These are phyloP conservation scores for Pilatotrama ljubarskyi DNA, from an alignment of 768 basidiomycete species.

Conservation along the genomic window DNA sequence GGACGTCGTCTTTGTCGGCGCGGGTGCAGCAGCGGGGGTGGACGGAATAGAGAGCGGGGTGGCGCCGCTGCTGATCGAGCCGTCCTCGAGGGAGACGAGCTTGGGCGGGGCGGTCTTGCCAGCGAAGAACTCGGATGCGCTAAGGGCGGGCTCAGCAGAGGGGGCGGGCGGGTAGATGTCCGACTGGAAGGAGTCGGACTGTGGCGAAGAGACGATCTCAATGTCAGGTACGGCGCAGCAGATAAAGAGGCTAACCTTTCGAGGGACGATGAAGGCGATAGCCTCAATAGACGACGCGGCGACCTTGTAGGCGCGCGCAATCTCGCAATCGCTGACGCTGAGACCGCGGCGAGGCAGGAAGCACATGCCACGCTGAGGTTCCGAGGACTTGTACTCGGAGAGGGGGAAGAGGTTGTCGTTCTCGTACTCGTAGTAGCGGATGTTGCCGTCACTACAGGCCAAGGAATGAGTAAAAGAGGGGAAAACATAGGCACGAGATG, in stretches of 20 bases:
- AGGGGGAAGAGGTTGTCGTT: slow-evolving; percentile 75
- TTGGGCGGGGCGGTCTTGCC: slow-evolving; percentile 82
- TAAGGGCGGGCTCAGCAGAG: slow-evolving; percentile 75
- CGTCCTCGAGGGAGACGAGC: slow-evolving; percentile 77
- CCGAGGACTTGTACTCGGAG: slow-evolving; percentile 83
- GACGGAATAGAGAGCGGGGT: slow-evolving; percentile 18
- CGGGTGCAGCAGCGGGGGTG: slow-evolving; percentile 27
- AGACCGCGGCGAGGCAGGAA: slow-evolving; percentile 93
- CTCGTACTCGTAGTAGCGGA: slow-evolving; percentile 97
- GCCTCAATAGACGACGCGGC: slow-evolving; percentile 76
- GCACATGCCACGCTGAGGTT: slow-evolving; percentile 96
- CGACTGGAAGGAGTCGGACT: slow-evolving; percentile 95
- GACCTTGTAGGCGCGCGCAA: slow-evolving; percentile 92
- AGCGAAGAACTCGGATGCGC: slow-evolving; percentile 83
- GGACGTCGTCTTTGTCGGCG: slow-evolving; percentile 26
- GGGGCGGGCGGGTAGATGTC: slow-evolving; percentile 96
- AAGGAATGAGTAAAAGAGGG: neutral
- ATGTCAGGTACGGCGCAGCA: neutral
- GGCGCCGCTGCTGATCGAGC: slow-evolving; percentile 40
- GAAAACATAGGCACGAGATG: neutral
- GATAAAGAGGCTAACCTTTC: slow-evolving; percentile 57
- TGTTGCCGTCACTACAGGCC: slow-evolving; percentile 80
- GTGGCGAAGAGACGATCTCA: slow-evolving; percentile 5
- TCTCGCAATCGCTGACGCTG: slow-evolving; percentile 89
- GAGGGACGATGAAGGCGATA: slow-evolving; percentile 92